phyloP scores from a whole-genome alignment of 1,284 basidiomycete genomes.

The Melampsora americana region DNA sequence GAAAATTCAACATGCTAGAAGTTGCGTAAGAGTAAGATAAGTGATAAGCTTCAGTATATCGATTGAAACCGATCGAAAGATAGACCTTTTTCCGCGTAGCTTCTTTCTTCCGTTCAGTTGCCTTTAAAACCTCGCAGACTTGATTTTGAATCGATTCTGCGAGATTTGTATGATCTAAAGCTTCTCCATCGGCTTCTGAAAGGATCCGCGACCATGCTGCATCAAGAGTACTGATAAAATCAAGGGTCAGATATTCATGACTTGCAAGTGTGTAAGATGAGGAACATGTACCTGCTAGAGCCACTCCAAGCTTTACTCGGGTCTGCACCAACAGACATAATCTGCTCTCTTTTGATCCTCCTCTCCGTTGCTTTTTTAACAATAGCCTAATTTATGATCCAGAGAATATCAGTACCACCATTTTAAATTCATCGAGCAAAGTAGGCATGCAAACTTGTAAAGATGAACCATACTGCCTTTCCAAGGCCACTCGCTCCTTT shows the following conservation, averaged over 20 bases:
- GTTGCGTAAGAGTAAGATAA: not conserved
- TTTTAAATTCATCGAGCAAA: not conserved
- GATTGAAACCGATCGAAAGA: constrained; percentile 14
- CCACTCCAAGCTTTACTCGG: constrained; percentile 66
- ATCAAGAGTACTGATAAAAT: constrained; percentile 63
- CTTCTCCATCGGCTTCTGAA: constrained; percentile 61
- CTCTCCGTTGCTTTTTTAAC: constrained; percentile 67
- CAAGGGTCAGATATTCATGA: not conserved
- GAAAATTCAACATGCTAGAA: constrained; percentile 66
- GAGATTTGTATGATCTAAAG: constrained; percentile 67
- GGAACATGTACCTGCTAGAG: constrained; percentile 54
- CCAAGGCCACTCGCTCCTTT: constrained; percentile 64
- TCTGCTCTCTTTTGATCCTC: constrained; percentile 61
- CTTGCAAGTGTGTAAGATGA: not conserved
- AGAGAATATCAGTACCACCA: not conserved
- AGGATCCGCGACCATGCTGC: constrained; percentile 67
- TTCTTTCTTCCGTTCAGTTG: constrained; percentile 64
- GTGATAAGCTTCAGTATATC: not conserved
- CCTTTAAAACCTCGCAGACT: constrained; percentile 65
- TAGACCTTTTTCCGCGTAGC: constrained; percentile 66
- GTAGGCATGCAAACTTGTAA: constrained; percentile 5
- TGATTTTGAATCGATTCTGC: constrained; percentile 64
- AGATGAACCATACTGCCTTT: constrained; percentile 66
- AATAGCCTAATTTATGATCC: constrained; percentile 63
- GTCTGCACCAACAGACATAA: constrained; percentile 64